phyloP scores from a whole-genome alignment of 2,329 filamentous ascomycete species.

The Trichophyton verrucosum region DNA sequence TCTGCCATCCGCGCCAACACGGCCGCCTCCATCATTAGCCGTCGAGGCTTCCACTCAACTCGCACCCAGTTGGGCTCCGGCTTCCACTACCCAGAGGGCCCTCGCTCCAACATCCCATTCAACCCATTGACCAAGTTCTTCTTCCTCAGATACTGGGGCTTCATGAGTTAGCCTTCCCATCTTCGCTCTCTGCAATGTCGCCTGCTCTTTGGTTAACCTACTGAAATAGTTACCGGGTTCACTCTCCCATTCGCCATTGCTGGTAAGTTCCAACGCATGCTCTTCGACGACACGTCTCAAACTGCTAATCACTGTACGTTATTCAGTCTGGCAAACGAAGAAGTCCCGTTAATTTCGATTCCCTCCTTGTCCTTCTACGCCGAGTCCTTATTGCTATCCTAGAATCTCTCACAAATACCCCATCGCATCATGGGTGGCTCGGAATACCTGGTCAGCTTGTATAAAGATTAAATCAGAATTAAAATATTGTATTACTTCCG shows the following conservation, averaged over 20 bases:
- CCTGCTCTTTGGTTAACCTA: neutral
- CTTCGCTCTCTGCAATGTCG: neutral
- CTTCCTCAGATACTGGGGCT: conserved; percentile 67
- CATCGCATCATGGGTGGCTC: neutral
- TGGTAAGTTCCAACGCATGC: conserved; percentile 37
- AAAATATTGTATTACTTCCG: conserved; percentile 2
- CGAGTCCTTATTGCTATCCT: neutral
- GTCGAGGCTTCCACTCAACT: conserved; percentile 89
- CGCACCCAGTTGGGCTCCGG: conserved; percentile 73
- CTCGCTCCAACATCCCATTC: conserved; percentile 91
- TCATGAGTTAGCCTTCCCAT: conserved; percentile 49
- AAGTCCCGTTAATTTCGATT: conserved; percentile 40
- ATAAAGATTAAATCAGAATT: conserved; percentile 8
- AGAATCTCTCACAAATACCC: neutral
- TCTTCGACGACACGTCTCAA: neutral
- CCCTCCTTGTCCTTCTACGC: conserved; percentile 1
- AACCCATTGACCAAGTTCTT: conserved; percentile 88
- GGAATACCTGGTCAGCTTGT: conserved; percentile 8
- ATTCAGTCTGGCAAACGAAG: conserved; percentile 53
- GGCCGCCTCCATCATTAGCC: conserved; percentile 59
- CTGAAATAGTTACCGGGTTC: conserved; percentile 44
- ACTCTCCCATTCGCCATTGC: conserved; percentile 49
- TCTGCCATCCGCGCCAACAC: conserved; percentile 49
- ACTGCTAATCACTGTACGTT: neutral
- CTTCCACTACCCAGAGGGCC: conserved; percentile 97